Evolutionary conservation across 345 rosid species (phyloP).

Genomic region (Hevea brasiliensis): DNA sequence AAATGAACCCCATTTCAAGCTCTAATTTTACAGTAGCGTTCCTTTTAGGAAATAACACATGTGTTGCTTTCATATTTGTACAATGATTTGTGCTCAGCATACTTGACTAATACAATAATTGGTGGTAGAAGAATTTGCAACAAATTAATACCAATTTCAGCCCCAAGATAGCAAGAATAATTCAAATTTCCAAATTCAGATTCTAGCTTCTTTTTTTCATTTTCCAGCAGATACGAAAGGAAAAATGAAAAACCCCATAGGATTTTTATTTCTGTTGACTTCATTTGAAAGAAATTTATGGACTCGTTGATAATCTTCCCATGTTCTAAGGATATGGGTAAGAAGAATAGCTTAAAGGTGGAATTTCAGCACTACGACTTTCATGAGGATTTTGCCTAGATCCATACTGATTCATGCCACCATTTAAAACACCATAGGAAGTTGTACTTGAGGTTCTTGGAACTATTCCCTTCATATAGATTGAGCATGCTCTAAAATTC

Average conservation of each 20-base stretch:
- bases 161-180: slow-evolving; percentile 3
- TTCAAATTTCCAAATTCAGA: slow-evolving; percentile 17
- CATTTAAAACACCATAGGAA: too few species aligned
- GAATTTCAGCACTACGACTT: slow-evolving; percentile 45
- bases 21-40: too few species aligned
- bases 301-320: slow-evolving; percentile 80
- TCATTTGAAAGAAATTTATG: slow-evolving; percentile 34
- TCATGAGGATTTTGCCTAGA: slow-evolving; percentile 53
- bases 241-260: slow-evolving; percentile 16
- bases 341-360: too few species aligned
- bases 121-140: slow-evolving; percentile 6
- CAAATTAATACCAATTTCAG: slow-evolving; percentile 21
- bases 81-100: slow-evolving; percentile 22
- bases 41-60: slow-evolving; percentile 21
- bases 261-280: slow-evolving; percentile 19
- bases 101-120: slow-evolving; percentile 25
- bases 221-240: slow-evolving; percentile 15
- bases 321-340: slow-evolving; percentile 67
- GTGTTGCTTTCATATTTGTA: slow-evolving; percentile 36
- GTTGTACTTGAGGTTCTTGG: slow-evolving; percentile 48
- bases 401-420: slow-evolving; percentile 54
- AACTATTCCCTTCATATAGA: too few species aligned
- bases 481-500: too few species aligned
- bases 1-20: slow-evolving; percentile 34
- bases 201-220: slow-evolving; percentile 24